Percentiles rank a stretch among this genome's conserved stretches.
Conservation (phyloP, 495 filamentous ascomycete genomes). For the Penicillium cinerascens region DNA sequence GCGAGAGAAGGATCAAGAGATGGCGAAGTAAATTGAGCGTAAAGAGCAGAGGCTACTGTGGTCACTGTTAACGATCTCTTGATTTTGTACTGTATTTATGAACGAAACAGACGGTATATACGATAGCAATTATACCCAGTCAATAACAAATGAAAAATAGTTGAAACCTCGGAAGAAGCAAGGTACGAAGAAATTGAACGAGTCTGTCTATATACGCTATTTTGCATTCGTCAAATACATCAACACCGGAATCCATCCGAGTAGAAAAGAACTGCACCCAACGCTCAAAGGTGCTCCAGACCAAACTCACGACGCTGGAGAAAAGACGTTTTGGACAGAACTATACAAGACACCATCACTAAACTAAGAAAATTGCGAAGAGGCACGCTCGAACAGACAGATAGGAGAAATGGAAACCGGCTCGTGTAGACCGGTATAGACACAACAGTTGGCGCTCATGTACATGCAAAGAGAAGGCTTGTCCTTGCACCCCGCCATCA, state of each 20-base stretch:
- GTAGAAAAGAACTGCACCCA: neutral
- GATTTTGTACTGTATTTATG: neutral
- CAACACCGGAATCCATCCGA: neutral
- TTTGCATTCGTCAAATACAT: conserved; percentile 2
- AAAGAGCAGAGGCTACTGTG: neutral
- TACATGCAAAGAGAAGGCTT: conserved; percentile 25
- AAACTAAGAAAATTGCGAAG: conserved; percentile 1
- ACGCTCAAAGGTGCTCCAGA: conserved; percentile 2
- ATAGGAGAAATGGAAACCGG: conserved; percentile 2
- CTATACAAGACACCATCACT: conserved; percentile 1
- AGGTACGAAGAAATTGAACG: neutral
- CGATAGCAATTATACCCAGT: neutral
- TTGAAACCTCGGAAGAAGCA: neutral
- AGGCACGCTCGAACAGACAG: conserved; percentile 6
- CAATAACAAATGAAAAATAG: neutral
- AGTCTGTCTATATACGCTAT: conserved; percentile 11
- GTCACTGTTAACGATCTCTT: neutral
- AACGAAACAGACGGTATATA: neutral
- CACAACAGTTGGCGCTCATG: conserved; percentile 32
- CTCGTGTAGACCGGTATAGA: conserved; percentile 15
- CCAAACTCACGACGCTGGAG: neutral
- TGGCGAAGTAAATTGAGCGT: neutral
- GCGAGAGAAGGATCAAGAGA: conserved; percentile 1
- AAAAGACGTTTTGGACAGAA: neutral
- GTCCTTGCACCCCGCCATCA: neutral